A percentile compares a stretch with the other conserved stretches of the same genome.
Conservation (phyloP, 176 grass and related monocot genomes). For the Oryza meridionalis region DNA sequence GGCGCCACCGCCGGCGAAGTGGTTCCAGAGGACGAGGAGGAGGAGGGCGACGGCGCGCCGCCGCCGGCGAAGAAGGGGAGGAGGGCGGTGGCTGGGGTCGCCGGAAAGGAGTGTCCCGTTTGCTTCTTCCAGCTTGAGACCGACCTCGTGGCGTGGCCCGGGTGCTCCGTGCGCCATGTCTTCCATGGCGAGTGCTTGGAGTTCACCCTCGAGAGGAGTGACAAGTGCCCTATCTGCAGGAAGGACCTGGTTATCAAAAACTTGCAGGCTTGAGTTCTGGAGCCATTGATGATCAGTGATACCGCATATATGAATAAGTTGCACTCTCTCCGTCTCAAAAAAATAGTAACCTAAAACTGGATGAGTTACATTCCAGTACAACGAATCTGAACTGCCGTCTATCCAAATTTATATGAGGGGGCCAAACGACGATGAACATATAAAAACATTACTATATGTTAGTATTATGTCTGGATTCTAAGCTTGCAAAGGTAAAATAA, state of each 20-base stretch:
- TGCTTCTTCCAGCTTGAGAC: slow-evolving; percentile 23
- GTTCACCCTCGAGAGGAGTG: neutral
- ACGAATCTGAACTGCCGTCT: no score
- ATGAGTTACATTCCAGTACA: no score
- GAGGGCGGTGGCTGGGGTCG: neutral
- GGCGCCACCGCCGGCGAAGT: neutral
- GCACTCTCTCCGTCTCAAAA: no score
- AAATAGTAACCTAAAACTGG: no score
- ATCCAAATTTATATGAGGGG: no score
- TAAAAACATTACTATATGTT: no score
- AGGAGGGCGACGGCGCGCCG: neutral
- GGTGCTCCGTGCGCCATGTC: slow-evolving; percentile 28
- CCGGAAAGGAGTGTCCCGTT: slow-evolving; percentile 14
- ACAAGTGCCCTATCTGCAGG: neutral
- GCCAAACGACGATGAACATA: no score
- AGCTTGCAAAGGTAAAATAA: no score
- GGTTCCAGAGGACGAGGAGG: no score
- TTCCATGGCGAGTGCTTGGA: slow-evolving; percentile 45
- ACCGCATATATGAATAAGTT: no score
- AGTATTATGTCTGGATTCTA: no score
- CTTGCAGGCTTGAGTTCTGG: neutral
- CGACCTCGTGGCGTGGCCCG: slow-evolving; percentile 28
- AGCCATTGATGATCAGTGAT: neutral
- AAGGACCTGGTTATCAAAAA: neutral
- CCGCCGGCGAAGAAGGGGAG: slow-evolving; percentile 21